Base-by-base conservation (phyloP, 495 filamentous ascomycete genomes). In the Penicillium verhagenii region DNA sequence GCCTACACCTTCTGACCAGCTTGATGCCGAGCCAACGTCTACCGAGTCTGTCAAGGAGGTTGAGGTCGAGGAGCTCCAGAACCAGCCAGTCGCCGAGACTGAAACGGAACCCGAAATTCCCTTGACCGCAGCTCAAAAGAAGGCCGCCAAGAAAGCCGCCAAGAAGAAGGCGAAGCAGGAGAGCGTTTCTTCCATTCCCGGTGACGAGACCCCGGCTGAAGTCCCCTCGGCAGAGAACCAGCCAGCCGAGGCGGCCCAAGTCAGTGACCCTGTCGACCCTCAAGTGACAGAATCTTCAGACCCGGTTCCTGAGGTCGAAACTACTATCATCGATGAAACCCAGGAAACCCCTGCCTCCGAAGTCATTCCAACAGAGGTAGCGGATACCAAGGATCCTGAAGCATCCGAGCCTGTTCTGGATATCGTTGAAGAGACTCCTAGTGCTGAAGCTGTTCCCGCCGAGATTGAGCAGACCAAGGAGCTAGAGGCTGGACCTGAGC, bases 131-230 rank as follows among this genome's bases (percentile, higher is more conserved):
- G 57, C 67, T 28, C 55, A 69, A 25, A 71, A 71, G 57, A 73
- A 70, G 52, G 70, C 72, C 47, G 72, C 68, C 16, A 72, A 71
- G 52, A 75, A 76, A 54, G 72, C 72, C 39, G 74, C 67, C 53
- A 65, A 61, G 31, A 71, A 71, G 67, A 65, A 61, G 59, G 37
- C 52, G 16, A 59, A 57, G 47, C 55, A 63, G 26, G 31, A 63
- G 35, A 60, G 49, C 43, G 49, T 59, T 18, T 49, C 54, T 39
- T 59, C 58, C 10, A 20, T 59, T 35, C 18, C 58, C 26, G 60
- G 60, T 2, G 56, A 64, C 2, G 51, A 66, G 13, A 54, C 57
- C 8, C 50, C 54, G n/a, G 47, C 43, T 26, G 60, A 62, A 9
- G 4, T 51, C 25, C 14, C 39, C 2, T n/a, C 33, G 5, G 11